These are phyloP conservation scores for Alternaria burnsii DNA, from an alignment of 2,329 filamentous ascomycete genomes.

Conservation along the genomic window DNA sequence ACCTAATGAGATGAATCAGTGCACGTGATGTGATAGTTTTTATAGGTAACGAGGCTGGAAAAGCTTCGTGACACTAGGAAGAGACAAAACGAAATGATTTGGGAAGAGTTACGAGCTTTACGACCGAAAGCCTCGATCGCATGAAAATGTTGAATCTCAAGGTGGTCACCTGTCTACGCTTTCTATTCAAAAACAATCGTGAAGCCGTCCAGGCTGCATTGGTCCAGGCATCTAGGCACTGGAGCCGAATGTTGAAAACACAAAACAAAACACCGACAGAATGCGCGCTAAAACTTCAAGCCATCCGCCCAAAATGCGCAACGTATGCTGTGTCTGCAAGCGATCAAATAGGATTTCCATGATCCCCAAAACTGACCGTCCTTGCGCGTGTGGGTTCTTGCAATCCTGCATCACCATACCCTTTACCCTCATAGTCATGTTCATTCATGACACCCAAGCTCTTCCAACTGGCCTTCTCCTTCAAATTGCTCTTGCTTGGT, in stretches of 20 bases:
- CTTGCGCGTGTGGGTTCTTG: slow-evolving; percentile 5
- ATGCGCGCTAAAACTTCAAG: neutral
- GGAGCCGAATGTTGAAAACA: neutral
- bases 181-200: neutral
- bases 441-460: slow-evolving; percentile 6
- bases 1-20: neutral
- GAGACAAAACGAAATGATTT: neutral
- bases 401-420: neutral
- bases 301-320: neutral
- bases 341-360: neutral
- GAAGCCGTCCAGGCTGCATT: neutral
- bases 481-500: neutral
- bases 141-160: neutral
- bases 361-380: slow-evolving; percentile 6
- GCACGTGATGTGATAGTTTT: neutral
- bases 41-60: neutral
- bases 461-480: slow-evolving; percentile 2
- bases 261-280: neutral
- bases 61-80: too few relatives aligned
- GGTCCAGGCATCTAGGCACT: neutral
- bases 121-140: neutral
- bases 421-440: slow-evolving; percentile 6
- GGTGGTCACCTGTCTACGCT: neutral
- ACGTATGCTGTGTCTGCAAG: neutral
- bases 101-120: neutral